Percentiles rank a stretch among this genome's conserved stretches.
Evolutionary conservation across 495 filamentous ascomycete species (phyloP).

Genomic region (Tuber magnatum): DNA sequence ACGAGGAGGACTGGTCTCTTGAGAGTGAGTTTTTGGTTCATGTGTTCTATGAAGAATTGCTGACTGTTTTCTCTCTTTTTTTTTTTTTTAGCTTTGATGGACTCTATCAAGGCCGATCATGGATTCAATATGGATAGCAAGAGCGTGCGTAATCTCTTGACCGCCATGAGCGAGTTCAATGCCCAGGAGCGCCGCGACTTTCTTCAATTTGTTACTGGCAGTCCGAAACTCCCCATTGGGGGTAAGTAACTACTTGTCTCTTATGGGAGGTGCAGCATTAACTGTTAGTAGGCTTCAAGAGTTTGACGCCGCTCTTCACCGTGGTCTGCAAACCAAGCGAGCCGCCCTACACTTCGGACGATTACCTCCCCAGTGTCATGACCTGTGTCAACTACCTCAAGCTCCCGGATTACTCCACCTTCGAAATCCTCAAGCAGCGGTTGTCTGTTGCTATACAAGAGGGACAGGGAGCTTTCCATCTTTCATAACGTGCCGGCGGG

Average conservation of each 20-base stretch:
- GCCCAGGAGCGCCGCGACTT: constrained; percentile 78
- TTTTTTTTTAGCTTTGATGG: constrained; percentile 66
- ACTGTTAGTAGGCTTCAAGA: constrained; percentile 72
- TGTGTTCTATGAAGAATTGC: constrained; percentile 1
- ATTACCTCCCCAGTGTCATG: constrained; percentile 98
- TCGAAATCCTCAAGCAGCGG: constrained; percentile 66
- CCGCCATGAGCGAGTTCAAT: constrained; percentile 85
- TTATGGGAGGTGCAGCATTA: constrained; percentile 17
- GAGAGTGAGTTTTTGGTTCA: constrained; percentile 63
- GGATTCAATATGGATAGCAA: constrained; percentile 99
- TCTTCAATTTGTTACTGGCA: constrained; percentile 96
- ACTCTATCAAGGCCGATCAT: constrained; percentile 99
- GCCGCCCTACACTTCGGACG: constrained; percentile 86
- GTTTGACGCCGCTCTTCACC: constrained; percentile 93
- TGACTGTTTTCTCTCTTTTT: constrained; percentile 32
- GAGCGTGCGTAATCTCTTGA: constrained; percentile 87
- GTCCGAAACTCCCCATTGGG: constrained; percentile 96
- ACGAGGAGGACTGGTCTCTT: constrained; percentile 95
- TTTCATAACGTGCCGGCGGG: constrained; percentile 57
- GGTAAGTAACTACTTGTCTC: constrained; percentile 52
- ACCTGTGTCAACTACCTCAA: constrained; percentile 99
- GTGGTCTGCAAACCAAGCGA: constrained; percentile 98
- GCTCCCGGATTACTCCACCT: constrained; percentile 83
- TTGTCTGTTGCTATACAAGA: constrained; percentile 83
- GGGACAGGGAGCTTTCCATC: constrained; percentile 97